These are phyloP conservation scores for Populus deltoides DNA, from an alignment of 345 rosid genomes.

Conservation along the genomic window DNA sequence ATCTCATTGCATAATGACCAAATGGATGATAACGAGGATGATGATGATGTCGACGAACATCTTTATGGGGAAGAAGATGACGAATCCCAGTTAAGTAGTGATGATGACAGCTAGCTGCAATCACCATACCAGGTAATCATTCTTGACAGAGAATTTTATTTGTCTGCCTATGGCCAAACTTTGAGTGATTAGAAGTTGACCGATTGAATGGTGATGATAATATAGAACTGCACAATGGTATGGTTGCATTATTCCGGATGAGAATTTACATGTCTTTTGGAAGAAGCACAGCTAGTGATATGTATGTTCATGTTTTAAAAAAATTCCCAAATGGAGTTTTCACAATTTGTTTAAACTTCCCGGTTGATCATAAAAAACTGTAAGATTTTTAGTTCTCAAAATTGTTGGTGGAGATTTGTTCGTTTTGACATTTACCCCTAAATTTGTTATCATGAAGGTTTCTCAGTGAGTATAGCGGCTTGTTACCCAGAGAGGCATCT, in stretches of 20 bases:
- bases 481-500: background rate
- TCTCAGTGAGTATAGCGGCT: background rate
- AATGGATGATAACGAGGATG: conserved; percentile 52
- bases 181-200: background rate
- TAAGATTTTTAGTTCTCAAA: too few relatives aligned
- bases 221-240: background rate
- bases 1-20: conserved; percentile 24
- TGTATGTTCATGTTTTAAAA: too few relatives aligned
- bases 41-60: conserved; percentile 61
- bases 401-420: too few relatives aligned
- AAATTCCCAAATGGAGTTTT: too few relatives aligned
- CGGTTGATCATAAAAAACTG: too few relatives aligned
- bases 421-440: too few relatives aligned
- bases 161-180: background rate
- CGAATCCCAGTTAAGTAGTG: conserved; percentile 74
- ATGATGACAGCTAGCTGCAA: conserved; percentile 31
- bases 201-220: background rate
- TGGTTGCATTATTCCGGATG: background rate
- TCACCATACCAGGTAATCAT: conserved; percentile 3
- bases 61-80: conserved; percentile 58
- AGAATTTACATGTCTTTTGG: background rate
- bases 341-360: too few relatives aligned
- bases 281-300: too few relatives aligned
- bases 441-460: too few relatives aligned
- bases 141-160: background rate